A percentile compares a stretch with the other conserved stretches of the same genome.
phyloP scores from a whole-genome alignment of 192 early-diverging fungal genomes.

The Anaeromyces robustus region DNA sequence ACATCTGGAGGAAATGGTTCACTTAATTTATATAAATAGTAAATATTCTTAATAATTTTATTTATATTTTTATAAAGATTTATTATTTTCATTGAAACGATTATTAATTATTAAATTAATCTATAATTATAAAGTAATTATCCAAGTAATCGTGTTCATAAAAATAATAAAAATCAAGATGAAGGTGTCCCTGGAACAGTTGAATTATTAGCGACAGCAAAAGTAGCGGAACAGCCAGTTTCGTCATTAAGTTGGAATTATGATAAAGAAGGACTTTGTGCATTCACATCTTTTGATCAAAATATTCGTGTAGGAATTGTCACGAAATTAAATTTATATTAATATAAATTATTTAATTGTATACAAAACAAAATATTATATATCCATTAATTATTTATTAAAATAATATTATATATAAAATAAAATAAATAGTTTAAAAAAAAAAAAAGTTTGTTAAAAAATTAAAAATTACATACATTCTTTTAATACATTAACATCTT shows the following conservation, averaged over 20 bases:
- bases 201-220: conserved; percentile 20
- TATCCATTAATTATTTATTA: too few species aligned
- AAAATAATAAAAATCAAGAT: background rate
- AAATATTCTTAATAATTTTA: conserved; percentile 1
- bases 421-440: too few species aligned
- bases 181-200: conserved; percentile 16
- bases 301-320: conserved; percentile 42
- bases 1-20: conserved; percentile 39
- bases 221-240: conserved; percentile 49
- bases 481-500: too few species aligned
- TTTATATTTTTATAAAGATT: background rate
- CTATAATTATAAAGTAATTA: conserved; percentile 17
- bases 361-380: too few species aligned
- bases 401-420: too few species aligned
- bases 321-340: conserved; percentile 24
- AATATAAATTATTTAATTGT: background rate
- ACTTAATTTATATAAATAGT: conserved; percentile 45
- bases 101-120: conserved; percentile 27
- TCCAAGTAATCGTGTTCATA: conserved; percentile 15
- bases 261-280: conserved; percentile 48
- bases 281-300: conserved; percentile 50
- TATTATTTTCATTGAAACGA: conserved; percentile 11
- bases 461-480: too few species aligned
- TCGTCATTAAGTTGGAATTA: conserved; percentile 47
- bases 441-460: too few species aligned